phyloP scores from a whole-genome alignment of 495 filamentous ascomycete species.

The Astrocystis sublimbata region DNA sequence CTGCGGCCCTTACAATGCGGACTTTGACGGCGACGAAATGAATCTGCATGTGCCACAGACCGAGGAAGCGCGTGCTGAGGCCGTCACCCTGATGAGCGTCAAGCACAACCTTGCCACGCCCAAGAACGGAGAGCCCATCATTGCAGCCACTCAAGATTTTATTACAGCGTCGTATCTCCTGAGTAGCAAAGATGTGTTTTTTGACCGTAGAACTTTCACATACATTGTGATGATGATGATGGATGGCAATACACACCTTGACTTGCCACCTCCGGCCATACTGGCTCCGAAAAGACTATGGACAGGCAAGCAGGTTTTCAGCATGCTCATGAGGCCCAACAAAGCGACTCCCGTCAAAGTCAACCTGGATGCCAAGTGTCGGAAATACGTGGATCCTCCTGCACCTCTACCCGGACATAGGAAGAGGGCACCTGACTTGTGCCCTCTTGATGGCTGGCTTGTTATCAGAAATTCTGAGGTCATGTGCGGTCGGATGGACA shows the following conservation, averaged over 20 bases:
- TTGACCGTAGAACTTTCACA: conserved; percentile 78
- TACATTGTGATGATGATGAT: conserved; percentile 95
- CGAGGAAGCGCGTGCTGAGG: conserved; percentile 93
- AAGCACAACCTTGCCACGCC: conserved; percentile 94
- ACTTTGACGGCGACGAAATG: conserved; percentile 99
- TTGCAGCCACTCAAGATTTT: conserved; percentile 97
- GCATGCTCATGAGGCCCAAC: conserved; percentile 91
- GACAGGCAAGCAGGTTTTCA: conserved; percentile 98
- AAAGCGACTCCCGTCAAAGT: conserved; percentile 74
- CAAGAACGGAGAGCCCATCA: conserved; percentile 97
- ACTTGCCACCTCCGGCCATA: conserved; percentile 83
- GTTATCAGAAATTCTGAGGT: conserved; percentile 95
- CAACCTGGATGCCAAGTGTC: conserved; percentile 91
- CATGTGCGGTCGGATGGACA: conserved; percentile 99
- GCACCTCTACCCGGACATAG: conserved; percentile 43
- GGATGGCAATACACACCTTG: conserved; percentile 72
- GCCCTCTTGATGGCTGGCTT: conserved; percentile 81
- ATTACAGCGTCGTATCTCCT: conserved; percentile 92
- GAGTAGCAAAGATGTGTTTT: conserved; percentile 92
- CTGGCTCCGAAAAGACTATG: conserved; percentile 84
- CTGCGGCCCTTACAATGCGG: conserved; percentile 97
- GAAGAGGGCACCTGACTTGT: conserved; percentile 63
- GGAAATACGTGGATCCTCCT: conserved; percentile 63
- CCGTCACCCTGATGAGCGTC: conserved; percentile 95
- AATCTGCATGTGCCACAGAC: conserved; percentile 98